These are phyloP conservation scores for Mentha longifolia DNA, from an alignment of 257 asterid genomes.

Conservation along the genomic window DNA sequence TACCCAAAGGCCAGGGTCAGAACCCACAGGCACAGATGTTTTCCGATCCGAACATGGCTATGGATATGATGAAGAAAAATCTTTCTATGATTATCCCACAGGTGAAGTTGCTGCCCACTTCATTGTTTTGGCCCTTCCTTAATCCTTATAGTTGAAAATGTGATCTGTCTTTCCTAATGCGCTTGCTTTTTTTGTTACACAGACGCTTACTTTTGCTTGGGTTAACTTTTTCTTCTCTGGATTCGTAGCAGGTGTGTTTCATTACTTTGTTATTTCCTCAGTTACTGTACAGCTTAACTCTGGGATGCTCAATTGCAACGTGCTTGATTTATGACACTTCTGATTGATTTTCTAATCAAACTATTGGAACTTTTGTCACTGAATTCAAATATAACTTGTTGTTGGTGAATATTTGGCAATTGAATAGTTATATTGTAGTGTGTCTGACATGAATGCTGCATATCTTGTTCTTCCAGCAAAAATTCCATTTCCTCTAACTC, in stretches of 20 bases:
- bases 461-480: constrained; percentile 62
- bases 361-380: constrained; percentile 18
- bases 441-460: constrained; percentile 30
- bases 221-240: constrained; percentile 99
- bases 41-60: constrained; percentile 98
- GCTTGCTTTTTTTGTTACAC: constrained; percentile 37
- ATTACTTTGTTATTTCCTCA: constrained; percentile 9
- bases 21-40: constrained; percentile 98
- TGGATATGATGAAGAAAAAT: constrained; percentile 98
- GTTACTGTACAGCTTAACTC: constrained; percentile 17
- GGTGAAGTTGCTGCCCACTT: constrained; percentile 47
- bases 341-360: background rate
- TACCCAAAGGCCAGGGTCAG: constrained; percentile 89
- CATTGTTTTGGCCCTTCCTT: constrained; percentile 5
- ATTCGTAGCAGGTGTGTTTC: constrained; percentile 81
- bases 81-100: constrained; percentile 97
- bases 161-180: constrained; percentile 23
- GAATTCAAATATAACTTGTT: background rate
- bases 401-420: constrained; percentile 12
- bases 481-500: constrained; percentile 93
- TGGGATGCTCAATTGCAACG: constrained; percentile 19
- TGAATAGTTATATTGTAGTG: constrained; percentile 12
- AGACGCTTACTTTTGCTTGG: constrained; percentile 98
- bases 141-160: constrained; percentile 16
- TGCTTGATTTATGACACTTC: constrained; percentile 23